Evolutionary conservation across 345 rosid genomes (phyloP).

Genomic region (Aquilaria sinensis): DNA sequence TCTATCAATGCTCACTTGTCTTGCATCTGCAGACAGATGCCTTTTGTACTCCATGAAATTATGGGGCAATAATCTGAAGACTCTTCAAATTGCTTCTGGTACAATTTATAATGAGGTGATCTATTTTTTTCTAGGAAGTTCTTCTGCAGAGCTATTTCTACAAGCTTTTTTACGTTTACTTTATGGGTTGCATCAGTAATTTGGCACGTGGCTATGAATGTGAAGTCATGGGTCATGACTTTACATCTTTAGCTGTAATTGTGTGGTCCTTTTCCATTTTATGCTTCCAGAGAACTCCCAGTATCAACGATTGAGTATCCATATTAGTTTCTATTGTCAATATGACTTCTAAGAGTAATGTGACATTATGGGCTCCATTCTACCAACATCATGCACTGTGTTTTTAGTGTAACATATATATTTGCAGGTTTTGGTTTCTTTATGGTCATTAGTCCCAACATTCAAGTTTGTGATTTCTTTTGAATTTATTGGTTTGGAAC

Average conservation of each 20-base stretch:
- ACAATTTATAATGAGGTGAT: constrained; percentile 89
- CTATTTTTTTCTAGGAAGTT: constrained; percentile 8
- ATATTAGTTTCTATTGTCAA: not conserved
- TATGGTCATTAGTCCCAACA: not conserved
- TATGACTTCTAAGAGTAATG: not conserved
- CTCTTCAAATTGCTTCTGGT: constrained; percentile 76
- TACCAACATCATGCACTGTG: no score
- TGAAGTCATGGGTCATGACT: not conserved
- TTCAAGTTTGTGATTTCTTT: constrained; percentile 12
- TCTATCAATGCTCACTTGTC: not conserved
- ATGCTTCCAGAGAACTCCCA: not conserved
- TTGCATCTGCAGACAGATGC: constrained; percentile 57
- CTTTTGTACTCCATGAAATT: constrained; percentile 84
- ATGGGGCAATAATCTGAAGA: constrained; percentile 63
- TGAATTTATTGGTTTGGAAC: constrained; percentile 23
- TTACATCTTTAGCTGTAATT: not conserved
- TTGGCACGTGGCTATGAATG: not conserved
- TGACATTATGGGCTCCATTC: no score
- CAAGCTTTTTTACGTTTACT: no score
- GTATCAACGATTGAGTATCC: not conserved
- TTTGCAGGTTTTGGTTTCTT: not conserved
- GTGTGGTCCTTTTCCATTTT: not conserved
- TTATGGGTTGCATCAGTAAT: not conserved
- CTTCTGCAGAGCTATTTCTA: not conserved
- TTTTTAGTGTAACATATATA: not conserved